Base-by-base conservation (phyloP, 768 basidiomycete species). In the Russula foetens region DNA sequence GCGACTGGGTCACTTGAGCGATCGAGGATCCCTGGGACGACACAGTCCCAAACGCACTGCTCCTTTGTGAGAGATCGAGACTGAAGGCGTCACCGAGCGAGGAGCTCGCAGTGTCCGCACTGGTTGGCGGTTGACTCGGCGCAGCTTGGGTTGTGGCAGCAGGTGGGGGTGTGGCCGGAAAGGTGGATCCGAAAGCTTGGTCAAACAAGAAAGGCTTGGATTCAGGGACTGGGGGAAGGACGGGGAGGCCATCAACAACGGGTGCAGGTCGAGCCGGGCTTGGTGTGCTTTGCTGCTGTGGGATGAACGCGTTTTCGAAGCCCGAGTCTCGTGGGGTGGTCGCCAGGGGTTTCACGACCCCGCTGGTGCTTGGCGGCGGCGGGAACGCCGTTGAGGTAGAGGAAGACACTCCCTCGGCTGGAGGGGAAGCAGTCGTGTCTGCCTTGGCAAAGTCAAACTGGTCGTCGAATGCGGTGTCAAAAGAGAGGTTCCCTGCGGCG, bases 391-490 rank as follows among this genome's bases (percentile, higher is more conserved):
- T 46, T 21, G 65, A 38, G 23, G 9, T 26, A 19, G 58, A 52
- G 26, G 56, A 19, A 23, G 62, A 44, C 19, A 24, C 23, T 21
- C 35, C 41, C 2, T 46, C 28, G 21, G 24, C 41, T 19, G 63
- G 58, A 3, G 52, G 41, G 33, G 44, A 57, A 12, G 31, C 14
- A 23, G 33, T 45, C 14, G 28, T 28, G n/a, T 33, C 53, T 7
- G 79, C 76, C 49, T 74, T 68, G 14, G 62, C 66, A 58, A 85
- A 86, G 70, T 90, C 86, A 67, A 90, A 90, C 60, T 81, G 77
- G 64, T 83, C 81, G 24, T 83, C 83, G 63, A 85, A 84, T 19
- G 74, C 81, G 47, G 81, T 75, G 56, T 86, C 87, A 57, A 92
- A 90, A 4, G 83, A 77, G 65, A 89, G 83, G 24, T 74, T 71